These are phyloP conservation scores for Quercus agrifolia DNA, from an alignment of 306 rosid species.

Conservation along the genomic window DNA sequence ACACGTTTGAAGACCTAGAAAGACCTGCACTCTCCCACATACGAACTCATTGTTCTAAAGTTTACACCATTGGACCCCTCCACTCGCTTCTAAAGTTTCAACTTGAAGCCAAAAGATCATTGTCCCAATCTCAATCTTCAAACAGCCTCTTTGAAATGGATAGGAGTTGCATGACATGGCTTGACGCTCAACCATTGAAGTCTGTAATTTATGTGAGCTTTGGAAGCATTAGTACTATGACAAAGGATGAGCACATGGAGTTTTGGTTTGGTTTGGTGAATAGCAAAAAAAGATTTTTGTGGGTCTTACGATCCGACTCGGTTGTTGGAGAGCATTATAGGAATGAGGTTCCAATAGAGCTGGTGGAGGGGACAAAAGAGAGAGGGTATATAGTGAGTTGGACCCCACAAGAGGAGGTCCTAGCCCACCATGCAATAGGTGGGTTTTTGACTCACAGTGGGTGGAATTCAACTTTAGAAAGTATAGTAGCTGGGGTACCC, in stretches of 20 bases:
- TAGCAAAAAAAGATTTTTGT: conserved; percentile 32
- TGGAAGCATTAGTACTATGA: conserved; percentile 23
- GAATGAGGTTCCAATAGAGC: conserved; percentile 3
- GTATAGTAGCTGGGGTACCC: too few relatives aligned
- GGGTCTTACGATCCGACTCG: conserved; percentile 32
- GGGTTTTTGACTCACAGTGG: conserved; percentile 30
- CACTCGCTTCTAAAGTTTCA: conserved; percentile 25
- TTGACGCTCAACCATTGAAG: conserved; percentile 30
- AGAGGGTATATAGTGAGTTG: conserved; percentile 26
- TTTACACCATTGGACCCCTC: conserved; percentile 34
- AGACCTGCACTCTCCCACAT: conserved; percentile 27
- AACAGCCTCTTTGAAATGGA: conserved; percentile 26
- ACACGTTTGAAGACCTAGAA: conserved; percentile 62
- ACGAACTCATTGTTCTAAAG: conserved; percentile 13
- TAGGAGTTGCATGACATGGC: conserved; percentile 35
- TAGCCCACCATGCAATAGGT: conserved; percentile 25
- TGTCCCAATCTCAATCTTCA: not conserved
- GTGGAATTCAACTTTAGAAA: too few relatives aligned
- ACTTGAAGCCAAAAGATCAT: not conserved
- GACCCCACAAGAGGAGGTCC: conserved; percentile 41
- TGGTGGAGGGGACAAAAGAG: conserved; percentile 13
- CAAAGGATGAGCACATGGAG: conserved; percentile 11
- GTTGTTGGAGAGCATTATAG: not conserved
- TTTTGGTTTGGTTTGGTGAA: conserved; percentile 44
- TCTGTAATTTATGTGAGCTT: conserved; percentile 47